These are phyloP conservation scores for Mangifera indica DNA, from an alignment of 345 rosid species.

Conservation along the genomic window DNA sequence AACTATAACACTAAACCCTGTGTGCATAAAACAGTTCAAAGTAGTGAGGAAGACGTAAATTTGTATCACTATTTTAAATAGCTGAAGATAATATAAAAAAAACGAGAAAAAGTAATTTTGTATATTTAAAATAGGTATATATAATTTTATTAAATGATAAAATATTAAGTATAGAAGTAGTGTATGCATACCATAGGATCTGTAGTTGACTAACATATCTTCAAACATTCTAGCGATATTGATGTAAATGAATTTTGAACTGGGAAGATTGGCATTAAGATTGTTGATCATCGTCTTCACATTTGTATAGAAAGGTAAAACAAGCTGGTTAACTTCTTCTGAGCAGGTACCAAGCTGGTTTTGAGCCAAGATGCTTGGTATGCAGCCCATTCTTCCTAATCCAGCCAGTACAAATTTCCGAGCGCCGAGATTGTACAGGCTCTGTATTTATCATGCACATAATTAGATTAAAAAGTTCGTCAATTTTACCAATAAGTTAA, in stretches of 20 bases:
- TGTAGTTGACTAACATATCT: slow-evolving; percentile 52
- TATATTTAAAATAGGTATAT: too few relatives aligned
- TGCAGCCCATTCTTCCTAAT: slow-evolving; percentile 90
- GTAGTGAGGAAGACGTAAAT: too few relatives aligned
- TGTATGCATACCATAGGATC: slow-evolving; percentile 53
- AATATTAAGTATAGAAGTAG: too few relatives aligned
- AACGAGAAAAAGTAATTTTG: too few relatives aligned
- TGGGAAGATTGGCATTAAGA: slow-evolving; percentile 65
- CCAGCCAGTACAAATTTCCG: slow-evolving; percentile 80
- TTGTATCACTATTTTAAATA: too few relatives aligned
- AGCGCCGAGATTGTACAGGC: slow-evolving; percentile 81
- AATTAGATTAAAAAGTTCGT: background rate
- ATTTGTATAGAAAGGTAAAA: slow-evolving; percentile 73
- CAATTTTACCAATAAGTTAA: too few relatives aligned
- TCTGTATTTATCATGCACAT: slow-evolving; percentile 26
- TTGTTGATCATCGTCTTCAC: slow-evolving; percentile 71
- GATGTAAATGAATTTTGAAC: slow-evolving; percentile 56
- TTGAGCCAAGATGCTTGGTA: slow-evolving; percentile 91
- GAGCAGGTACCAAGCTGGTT: slow-evolving; percentile 66
- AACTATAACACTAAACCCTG: slow-evolving; percentile 71
- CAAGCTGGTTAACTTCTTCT: slow-evolving; percentile 71
- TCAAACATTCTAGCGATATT: slow-evolving; percentile 57
- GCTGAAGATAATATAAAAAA: too few relatives aligned
- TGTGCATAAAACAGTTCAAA: background rate
- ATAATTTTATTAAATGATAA: too few relatives aligned